Evolutionary conservation across 1,284 basidiomycete species (phyloP).

Genomic region (Tylopilus sp.): DNA sequence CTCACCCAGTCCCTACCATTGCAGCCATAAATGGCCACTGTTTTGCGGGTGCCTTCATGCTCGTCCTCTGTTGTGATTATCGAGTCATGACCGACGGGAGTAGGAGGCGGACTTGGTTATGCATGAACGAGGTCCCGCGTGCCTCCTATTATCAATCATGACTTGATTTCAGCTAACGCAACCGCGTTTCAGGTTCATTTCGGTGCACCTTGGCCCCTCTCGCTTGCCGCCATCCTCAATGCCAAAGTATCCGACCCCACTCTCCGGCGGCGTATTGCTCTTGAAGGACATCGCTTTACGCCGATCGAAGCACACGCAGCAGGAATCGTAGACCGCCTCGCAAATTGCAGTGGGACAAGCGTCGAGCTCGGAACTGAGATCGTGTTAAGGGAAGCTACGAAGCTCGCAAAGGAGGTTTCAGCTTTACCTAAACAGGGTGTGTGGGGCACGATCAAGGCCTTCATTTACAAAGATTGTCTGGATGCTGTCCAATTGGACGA

Average conservation of each 20-base stretch:
- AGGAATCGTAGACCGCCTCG: slow-evolving; percentile 72
- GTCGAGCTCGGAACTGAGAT: slow-evolving; percentile 44
- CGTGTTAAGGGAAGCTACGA: slow-evolving; percentile 57
- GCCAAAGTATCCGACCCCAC: slow-evolving; percentile 60
- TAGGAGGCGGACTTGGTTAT: slow-evolving; percentile 75
- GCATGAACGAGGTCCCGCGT: slow-evolving; percentile 80
- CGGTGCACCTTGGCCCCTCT: slow-evolving; percentile 73
- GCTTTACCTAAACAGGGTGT: slow-evolving; percentile 50
- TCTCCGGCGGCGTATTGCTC: slow-evolving; percentile 69
- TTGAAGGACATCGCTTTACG: slow-evolving; percentile 82
- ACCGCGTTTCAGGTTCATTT: slow-evolving; percentile 62
- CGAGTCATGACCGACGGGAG: slow-evolving; percentile 82
- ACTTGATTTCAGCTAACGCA: neutral
- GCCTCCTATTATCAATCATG: neutral
- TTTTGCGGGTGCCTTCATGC: slow-evolving; percentile 82
- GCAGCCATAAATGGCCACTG: slow-evolving; percentile 90
- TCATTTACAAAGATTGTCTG: slow-evolving; percentile 46
- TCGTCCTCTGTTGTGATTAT: slow-evolving; percentile 83
- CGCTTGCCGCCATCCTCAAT: slow-evolving; percentile 63
- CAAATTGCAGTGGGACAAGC: slow-evolving; percentile 40
- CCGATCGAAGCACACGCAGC: slow-evolving; percentile 64
- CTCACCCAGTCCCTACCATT: slow-evolving; percentile 64
- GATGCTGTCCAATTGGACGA: slow-evolving; percentile 37
- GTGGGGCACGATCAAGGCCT: slow-evolving; percentile 62
- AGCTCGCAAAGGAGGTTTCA: slow-evolving; percentile 50